These are phyloP conservation scores for Phaseolus coccineus DNA, from an alignment of 331 rosid genomes.

Conservation along the genomic window DNA sequence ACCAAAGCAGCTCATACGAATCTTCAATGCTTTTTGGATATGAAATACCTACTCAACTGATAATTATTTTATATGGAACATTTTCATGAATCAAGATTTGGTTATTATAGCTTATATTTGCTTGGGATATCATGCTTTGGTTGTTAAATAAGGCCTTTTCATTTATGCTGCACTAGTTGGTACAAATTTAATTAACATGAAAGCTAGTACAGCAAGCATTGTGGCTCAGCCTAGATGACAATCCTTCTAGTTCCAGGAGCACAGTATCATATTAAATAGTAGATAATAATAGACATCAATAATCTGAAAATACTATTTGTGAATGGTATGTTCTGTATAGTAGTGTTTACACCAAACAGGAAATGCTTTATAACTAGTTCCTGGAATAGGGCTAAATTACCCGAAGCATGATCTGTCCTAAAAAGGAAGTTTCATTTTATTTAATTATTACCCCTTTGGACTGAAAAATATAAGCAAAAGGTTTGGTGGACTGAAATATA, in stretches of 20 bases:
- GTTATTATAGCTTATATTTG: not conserved
- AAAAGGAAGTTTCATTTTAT: not conserved
- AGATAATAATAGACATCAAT: not conserved
- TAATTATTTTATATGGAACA: not conserved
- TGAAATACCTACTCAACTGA: slow-evolving; percentile 20
- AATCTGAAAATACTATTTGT: not conserved
- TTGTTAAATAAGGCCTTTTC: slow-evolving; percentile 23
- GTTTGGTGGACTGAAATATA: not conserved
- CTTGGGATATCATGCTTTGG: slow-evolving; percentile 34
- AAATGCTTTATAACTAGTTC: not conserved
- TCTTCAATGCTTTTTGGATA: slow-evolving; percentile 10
- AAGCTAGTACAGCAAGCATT: slow-evolving; percentile 24
- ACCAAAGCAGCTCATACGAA: slow-evolving; percentile 3
- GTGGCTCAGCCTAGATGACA: slow-evolving; percentile 7
- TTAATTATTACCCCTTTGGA: not conserved
- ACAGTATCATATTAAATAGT: not conserved
- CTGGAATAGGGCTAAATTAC: not conserved
- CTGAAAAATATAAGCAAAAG: too few species aligned
- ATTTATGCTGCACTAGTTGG: slow-evolving; percentile 13
- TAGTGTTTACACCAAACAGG: not conserved
- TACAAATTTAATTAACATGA: slow-evolving; percentile 26
- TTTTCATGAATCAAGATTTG: slow-evolving; percentile 25
- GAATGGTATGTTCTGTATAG: not conserved
- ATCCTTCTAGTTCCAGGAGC: slow-evolving; percentile 1
- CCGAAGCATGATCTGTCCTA: not conserved